Base-by-base conservation (phyloP, 2,329 filamentous ascomycete species). In the Talaromyces amestolkiae region DNA sequence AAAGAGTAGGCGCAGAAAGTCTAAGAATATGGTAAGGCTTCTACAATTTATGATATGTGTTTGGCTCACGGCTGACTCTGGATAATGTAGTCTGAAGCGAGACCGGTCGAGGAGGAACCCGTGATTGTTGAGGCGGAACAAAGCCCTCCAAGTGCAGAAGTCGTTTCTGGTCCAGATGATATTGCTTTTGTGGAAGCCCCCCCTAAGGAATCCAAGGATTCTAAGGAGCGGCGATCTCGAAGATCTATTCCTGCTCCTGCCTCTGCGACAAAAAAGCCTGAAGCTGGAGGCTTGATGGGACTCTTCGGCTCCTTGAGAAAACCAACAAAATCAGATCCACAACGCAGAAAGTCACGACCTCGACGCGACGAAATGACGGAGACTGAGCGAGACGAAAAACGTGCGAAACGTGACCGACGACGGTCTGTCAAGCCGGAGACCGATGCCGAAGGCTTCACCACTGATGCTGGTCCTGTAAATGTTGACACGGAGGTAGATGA, bases 291-390 rank as follows among this genome's bases (percentile, higher is more conserved):
- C 24, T 76, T 88, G 17, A 85, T 87, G 78, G 84, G 85, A n/a
- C 80, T 92, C 6, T 87, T 93, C 69, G 86, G 87, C 9, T 78
- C 77, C 2, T 65, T 79, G 31, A 72, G 76, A 31, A 78, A 76
- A 61, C 70, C 69, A 33, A 67, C 73, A 2, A 71, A 72, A 8
- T 71, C 74, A 4, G 78, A 78, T 17, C 67, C 72, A 49, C 76
- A 80, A 39, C 73, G 76, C 33, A 73, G 72, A 11, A 78, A 76
- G 61, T 77, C 77, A 35, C 75, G 76, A 27, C 74, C 76, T 31
- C 71, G 74, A 58, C 76, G 76, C 22, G 77, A 79, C 22, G 77
- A 79, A 22, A 68, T 73, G 37, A 73, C 76, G 1, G 78, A 80
- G 31, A 72, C 74, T 19, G 77, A 79, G 53, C 74, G 71, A 37